These are phyloP conservation scores for Claviceps spartinae DNA, from an alignment of 2,329 filamentous ascomycete genomes.

Conservation along the genomic window DNA sequence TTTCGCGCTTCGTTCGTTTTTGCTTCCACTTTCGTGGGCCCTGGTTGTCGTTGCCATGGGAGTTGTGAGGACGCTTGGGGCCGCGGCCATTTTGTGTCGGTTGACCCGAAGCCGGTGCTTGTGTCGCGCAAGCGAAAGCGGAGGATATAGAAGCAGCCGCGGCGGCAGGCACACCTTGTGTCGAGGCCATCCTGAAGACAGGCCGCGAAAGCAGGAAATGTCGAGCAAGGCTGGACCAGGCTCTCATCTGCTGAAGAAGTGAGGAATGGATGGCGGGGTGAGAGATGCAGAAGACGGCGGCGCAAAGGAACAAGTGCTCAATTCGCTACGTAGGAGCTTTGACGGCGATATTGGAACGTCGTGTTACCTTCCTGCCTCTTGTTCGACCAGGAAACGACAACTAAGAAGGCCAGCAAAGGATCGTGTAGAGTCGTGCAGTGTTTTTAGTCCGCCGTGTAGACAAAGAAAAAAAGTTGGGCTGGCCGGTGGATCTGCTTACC, in stretches of 20 bases:
- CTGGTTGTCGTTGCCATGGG: background rate
- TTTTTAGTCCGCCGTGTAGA: background rate
- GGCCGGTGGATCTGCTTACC: conserved; percentile 3
- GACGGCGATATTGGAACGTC: too few species aligned
- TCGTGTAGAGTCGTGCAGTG: background rate
- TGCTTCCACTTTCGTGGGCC: conserved; percentile 18
- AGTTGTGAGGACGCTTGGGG: conserved; percentile 2
- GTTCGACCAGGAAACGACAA: too few species aligned
- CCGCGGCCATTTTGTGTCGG: conserved; percentile 1
- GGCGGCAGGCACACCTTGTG: conserved; percentile 1
- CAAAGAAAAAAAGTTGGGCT: conserved; percentile 1
- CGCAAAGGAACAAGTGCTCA: background rate
- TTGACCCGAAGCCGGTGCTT: background rate
- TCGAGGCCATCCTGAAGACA: conserved; percentile 7
- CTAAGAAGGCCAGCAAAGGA: too few species aligned
- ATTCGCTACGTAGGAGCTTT: too few species aligned
- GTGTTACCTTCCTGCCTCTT: too few species aligned
- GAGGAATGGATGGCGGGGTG: background rate
- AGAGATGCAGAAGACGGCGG: background rate
- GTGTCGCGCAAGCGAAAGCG: background rate
- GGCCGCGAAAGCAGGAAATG: background rate
- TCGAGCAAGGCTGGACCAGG: conserved; percentile 2
- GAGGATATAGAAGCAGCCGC: background rate
- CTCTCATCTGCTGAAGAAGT: conserved; percentile 7
- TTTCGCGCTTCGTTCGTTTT: conserved; percentile 44